Conservation (phyloP, 2,329 filamentous ascomycete species). For the Setomelanomma holmii region DNA sequence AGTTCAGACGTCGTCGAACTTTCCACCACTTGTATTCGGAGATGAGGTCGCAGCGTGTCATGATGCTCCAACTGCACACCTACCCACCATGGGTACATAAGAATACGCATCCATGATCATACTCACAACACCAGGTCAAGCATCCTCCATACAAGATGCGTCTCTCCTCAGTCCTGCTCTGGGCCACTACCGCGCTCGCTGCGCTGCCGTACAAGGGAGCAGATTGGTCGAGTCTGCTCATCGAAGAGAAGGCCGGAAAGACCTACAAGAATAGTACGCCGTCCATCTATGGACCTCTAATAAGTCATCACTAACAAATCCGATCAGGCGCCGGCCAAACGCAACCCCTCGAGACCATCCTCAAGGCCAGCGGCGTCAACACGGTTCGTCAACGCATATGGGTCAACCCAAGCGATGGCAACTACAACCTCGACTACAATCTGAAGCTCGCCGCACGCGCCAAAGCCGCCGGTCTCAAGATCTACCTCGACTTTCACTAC, state of each 20-base stretch:
- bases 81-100: not conserved
- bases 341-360: constrained; percentile 67
- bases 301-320: too few species aligned
- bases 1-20: not conserved
- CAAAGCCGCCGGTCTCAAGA: constrained; percentile 65
- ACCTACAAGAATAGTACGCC: constrained; percentile 68
- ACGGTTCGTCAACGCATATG: constrained; percentile 74
- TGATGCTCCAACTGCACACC: not conserved
- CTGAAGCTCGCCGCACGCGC: constrained; percentile 71
- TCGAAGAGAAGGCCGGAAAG: constrained; percentile 68
- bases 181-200: constrained; percentile 41
- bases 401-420: constrained; percentile 68
- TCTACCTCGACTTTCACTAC: constrained; percentile 71
- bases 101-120: not conserved
- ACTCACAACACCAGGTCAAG: not conserved
- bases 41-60: not conserved
- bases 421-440: constrained; percentile 75
- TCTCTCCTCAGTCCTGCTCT: constrained; percentile 29
- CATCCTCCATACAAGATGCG: constrained; percentile 32
- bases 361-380: constrained; percentile 69
- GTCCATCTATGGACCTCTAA: too few species aligned
- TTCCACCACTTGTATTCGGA: not conserved
- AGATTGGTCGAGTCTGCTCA: constrained; percentile 72
- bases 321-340: constrained; percentile 59
- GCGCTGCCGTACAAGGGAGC: constrained; percentile 70